Conservation (phyloP, 768 basidiomycete genomes). For the Paxillus involutus region DNA sequence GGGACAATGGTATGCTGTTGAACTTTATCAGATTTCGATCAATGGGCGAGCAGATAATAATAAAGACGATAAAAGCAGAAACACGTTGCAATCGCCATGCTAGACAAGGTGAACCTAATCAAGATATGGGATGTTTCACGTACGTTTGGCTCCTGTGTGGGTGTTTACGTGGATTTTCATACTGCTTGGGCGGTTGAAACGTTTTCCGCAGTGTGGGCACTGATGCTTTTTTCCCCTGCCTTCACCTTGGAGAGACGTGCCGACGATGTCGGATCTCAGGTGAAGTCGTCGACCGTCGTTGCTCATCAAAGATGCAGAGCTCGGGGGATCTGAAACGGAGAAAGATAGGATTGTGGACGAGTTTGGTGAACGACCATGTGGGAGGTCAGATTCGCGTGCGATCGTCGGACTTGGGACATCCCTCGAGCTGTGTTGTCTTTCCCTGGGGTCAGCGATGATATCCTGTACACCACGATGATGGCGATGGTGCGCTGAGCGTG, state of each 20-base stretch:
- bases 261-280: constrained; percentile 28
- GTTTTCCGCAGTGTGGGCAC: constrained; percentile 39
- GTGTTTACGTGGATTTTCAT: constrained; percentile 44
- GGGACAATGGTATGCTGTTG: constrained; percentile 69
- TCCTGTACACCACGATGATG: constrained; percentile 19
- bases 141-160: constrained; percentile 39
- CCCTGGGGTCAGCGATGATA: constrained; percentile 25
- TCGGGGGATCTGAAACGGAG: constrained; percentile 31
- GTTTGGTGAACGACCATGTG: constrained; percentile 28
- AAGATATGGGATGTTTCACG: constrained; percentile 12
- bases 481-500: constrained; percentile 15
- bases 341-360: constrained; percentile 34
- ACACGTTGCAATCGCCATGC: constrained; percentile 20
- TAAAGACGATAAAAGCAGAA: not conserved
- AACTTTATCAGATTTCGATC: constrained; percentile 16
- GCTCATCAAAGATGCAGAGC: constrained; percentile 24
- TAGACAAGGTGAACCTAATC: constrained; percentile 1
- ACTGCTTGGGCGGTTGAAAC: constrained; percentile 42
- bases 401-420: constrained; percentile 27
- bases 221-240: constrained; percentile 37
- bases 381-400: constrained; percentile 29
- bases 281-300: constrained; percentile 30
- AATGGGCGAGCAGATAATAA: not conserved
- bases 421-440: constrained; percentile 24
- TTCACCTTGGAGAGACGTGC: constrained; percentile 27